Percentiles rank a stretch among this genome's conserved stretches.
phyloP scores from a whole-genome alignment of 208 protist genomes.

The Trichomonas vaginalis region DNA sequence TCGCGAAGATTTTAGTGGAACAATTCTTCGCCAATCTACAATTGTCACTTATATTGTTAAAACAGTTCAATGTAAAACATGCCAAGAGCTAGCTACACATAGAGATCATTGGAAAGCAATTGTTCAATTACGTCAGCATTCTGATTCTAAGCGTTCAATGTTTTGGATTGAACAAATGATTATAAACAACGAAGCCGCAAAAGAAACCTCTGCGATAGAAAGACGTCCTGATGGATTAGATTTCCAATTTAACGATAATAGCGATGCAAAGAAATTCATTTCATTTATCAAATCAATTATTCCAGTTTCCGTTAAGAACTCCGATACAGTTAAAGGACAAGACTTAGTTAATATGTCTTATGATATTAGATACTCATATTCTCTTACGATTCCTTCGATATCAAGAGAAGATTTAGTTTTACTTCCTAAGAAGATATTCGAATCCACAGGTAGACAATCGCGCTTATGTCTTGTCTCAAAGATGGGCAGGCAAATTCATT shows the following conservation, averaged over 20 bases:
- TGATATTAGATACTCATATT: background rate
- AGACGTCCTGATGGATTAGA: background rate
- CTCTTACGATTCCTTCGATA: background rate
- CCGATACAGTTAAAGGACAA: background rate
- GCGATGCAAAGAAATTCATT: background rate
- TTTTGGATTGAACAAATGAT: background rate
- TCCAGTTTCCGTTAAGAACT: background rate
- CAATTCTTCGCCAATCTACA: background rate
- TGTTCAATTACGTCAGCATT: background rate
- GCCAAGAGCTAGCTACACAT: background rate
- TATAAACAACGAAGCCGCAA: background rate
- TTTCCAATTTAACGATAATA: slow-evolving; percentile 1
- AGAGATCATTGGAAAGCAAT: slow-evolving; percentile 17
- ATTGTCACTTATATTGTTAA: background rate
- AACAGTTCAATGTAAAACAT: background rate
- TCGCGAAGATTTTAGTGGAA: background rate
- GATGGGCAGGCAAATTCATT: background rate
- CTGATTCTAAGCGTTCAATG: background rate
- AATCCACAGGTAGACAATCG: background rate
- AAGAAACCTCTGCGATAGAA: background rate
- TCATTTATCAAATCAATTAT: background rate
- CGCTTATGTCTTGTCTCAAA: background rate
- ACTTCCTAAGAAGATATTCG: background rate
- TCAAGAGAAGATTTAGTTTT: background rate
- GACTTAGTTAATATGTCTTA: background rate